Evolutionary conservation across 331 rosid genomes (phyloP).

Genomic region (Malus hybrid): DNA sequence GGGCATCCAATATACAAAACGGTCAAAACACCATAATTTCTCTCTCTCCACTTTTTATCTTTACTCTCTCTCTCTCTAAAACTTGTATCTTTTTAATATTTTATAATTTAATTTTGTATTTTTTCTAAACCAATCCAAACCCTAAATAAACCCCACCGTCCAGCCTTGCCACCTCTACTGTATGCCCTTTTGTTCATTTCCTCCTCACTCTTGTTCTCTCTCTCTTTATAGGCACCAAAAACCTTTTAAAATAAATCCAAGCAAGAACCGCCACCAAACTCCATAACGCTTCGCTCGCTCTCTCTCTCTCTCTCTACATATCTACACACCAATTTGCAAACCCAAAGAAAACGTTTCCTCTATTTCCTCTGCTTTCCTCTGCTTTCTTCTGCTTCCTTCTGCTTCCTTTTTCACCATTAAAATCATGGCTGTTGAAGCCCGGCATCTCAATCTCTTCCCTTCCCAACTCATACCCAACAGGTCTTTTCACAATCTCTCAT

Average conservation of each 20-base stretch:
- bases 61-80: not conserved
- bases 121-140: conserved; percentile 41
- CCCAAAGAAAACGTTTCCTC: not conserved
- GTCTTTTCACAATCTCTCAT: conserved; percentile 12
- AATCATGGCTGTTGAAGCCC: conserved; percentile 84
- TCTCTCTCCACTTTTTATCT: not conserved
- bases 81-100: not conserved
- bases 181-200: conserved; percentile 27
- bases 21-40: conserved; percentile 12
- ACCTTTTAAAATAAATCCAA: not conserved
- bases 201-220: conserved; percentile 10
- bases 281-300: not conserved
- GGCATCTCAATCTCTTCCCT: conserved; percentile 62
- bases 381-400: not conserved
- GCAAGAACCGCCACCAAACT: not conserved
- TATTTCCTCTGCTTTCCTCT: not conserved
- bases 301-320: not conserved
- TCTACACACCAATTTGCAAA: not conserved
- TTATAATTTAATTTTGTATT: not conserved
- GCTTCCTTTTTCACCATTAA: not conserved
- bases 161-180: conserved; percentile 45
- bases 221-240: not conserved
- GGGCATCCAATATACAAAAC: conserved; percentile 29
- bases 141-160: conserved; percentile 70
- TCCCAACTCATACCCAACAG: conserved; percentile 53